phyloP scores from a whole-genome alignment of 1,139 yeast genomes.

The Magnusiomyces tetraspermus region DNA sequence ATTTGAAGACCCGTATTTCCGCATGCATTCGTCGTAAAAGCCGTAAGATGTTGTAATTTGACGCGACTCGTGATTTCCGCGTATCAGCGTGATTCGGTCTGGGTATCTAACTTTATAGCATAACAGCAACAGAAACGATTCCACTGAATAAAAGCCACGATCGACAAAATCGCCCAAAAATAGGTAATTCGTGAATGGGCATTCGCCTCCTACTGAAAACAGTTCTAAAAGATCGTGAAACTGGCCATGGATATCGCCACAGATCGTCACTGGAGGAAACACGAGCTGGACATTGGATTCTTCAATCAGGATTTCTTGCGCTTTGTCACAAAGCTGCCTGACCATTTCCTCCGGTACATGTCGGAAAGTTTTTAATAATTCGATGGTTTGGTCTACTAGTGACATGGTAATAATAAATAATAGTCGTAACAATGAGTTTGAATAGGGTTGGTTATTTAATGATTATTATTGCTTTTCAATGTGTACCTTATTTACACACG shows the following conservation, averaged over 20 bases:
- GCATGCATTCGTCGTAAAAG: conserved; percentile 89
- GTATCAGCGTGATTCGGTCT: conserved; percentile 81
- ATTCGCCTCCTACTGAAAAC: conserved; percentile 75
- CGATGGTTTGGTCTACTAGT: conserved; percentile 38
- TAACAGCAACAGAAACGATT: conserved; percentile 63
- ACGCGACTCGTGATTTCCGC: conserved; percentile 95
- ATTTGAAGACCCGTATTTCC: conserved; percentile 88
- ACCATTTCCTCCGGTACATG: conserved; percentile 78
- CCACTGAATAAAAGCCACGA: conserved; percentile 90
- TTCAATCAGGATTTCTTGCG: conserved; percentile 77
- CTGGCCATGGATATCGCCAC: conserved; percentile 98
- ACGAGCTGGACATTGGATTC: conserved; percentile 95
- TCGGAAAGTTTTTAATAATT: conserved; percentile 57
- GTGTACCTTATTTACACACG: too few species aligned
- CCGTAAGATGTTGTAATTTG: conserved; percentile 98
- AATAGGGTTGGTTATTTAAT: neutral
- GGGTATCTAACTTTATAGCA: conserved; percentile 88
- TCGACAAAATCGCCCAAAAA: conserved; percentile 85
- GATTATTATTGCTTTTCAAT: too few species aligned
- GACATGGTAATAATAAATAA: conserved; percentile 9
- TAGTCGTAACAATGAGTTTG: too few species aligned
- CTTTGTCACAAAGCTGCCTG: conserved; percentile 71
- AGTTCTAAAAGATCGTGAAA: conserved; percentile 83
- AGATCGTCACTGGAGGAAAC: conserved; percentile 89
- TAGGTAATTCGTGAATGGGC: conserved; percentile 67